A percentile compares a stretch with the other conserved stretches of the same genome.
phyloP scores from a whole-genome alignment of 2,329 filamentous ascomycete genomes.

The Aureobasidium lini region DNA sequence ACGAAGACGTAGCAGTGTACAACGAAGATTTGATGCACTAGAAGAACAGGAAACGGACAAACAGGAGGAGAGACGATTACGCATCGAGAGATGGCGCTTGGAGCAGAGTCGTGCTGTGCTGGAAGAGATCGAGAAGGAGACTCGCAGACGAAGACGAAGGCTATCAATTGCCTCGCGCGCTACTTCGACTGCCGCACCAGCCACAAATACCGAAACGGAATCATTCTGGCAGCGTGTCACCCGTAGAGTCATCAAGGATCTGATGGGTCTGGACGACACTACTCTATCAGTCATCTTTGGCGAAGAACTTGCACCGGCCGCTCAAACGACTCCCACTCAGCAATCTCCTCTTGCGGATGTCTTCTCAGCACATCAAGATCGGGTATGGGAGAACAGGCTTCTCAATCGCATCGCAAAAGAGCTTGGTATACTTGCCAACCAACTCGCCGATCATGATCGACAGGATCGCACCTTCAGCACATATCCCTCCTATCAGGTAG shows the following conservation, averaged over 20 bases:
- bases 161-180: conserved; percentile 44
- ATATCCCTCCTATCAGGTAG: conserved; percentile 44
- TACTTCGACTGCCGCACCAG: conserved; percentile 20
- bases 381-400: conserved; percentile 66
- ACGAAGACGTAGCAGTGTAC: conserved; percentile 49
- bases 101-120: conserved; percentile 82
- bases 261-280: conserved; percentile 85
- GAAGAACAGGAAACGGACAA: conserved; percentile 52
- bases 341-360: conserved; percentile 24
- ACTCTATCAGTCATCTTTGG: conserved; percentile 82
- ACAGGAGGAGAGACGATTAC: conserved; percentile 62
- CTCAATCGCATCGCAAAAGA: conserved; percentile 81
- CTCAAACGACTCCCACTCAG: conserved; percentile 26
- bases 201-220: conserved; percentile 45
- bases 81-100: conserved; percentile 86
- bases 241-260: conserved; percentile 74
- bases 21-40: conserved; percentile 48
- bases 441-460: conserved; percentile 77
- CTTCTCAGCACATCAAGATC: conserved; percentile 23
- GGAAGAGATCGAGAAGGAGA: conserved; percentile 85
- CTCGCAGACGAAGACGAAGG: conserved; percentile 53
- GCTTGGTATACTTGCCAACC: conserved; percentile 73
- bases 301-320: conserved; percentile 55
- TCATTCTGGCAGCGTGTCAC: conserved; percentile 77
- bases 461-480: conserved; percentile 63